These are phyloP conservation scores for Suhomyces panamericanus DNA, from an alignment of 1,139 yeast species.

Conservation along the genomic window DNA sequence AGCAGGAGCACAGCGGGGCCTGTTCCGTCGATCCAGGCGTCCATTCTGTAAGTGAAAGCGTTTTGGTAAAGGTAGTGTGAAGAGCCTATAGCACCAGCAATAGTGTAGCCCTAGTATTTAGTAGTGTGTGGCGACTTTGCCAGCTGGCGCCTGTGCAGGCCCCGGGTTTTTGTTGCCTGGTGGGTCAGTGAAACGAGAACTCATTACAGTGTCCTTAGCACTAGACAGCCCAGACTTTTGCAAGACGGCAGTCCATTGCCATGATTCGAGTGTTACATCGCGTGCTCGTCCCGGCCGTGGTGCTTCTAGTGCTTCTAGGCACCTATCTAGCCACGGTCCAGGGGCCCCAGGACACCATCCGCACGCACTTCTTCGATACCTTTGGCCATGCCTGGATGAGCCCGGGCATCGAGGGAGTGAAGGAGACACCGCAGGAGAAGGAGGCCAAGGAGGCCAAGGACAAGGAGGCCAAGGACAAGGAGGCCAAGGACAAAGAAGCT, in stretches of 20 bases:
- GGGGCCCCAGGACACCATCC: slow-evolving; percentile 1
- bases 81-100: no score
- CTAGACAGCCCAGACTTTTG: no score
- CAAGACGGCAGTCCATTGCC: no score
- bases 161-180: no score
- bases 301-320: slow-evolving; percentile 17
- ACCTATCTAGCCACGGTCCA: slow-evolving; percentile 6
- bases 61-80: no score
- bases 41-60: slow-evolving; percentile 11
- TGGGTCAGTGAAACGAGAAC: neutral
- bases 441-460: neutral
- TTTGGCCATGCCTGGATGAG: slow-evolving; percentile 19
- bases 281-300: slow-evolving; percentile 17
- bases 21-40: slow-evolving; percentile 19
- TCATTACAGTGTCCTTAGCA: no score
- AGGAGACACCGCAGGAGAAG: neutral
- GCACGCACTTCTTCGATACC: slow-evolving; percentile 22
- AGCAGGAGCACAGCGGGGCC: slow-evolving; percentile 10
- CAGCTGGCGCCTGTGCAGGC: no score
- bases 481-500: neutral
- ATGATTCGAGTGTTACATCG: slow-evolving; percentile 22
- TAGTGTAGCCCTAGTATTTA: no score
- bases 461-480: neutral
- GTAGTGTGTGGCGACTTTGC: no score
- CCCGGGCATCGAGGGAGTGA: neutral